Evolutionary conservation across 1,139 yeast genomes (phyloP).

Genomic region (Suhomyces choctaworum): DNA sequence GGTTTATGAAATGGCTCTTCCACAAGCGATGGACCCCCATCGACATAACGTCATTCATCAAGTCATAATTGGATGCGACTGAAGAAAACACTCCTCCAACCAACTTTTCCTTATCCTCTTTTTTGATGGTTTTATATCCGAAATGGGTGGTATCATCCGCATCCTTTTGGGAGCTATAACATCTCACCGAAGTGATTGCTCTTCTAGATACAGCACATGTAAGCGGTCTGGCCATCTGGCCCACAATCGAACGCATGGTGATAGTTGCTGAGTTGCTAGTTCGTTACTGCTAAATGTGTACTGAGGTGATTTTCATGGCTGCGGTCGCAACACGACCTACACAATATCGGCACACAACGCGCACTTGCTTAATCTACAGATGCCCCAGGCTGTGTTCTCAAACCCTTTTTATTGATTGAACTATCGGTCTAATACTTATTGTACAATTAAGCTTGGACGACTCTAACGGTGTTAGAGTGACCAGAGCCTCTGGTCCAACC

Average conservation of each 20-base stretch:
- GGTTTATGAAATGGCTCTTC: conserved; percentile 87
- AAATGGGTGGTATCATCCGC: conserved; percentile 71
- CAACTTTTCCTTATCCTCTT: conserved; percentile 77
- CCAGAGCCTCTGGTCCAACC: conserved; percentile 99
- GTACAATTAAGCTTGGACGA: conserved; percentile 46
- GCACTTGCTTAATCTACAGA: background rate
- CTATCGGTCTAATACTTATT: conserved; percentile 5
- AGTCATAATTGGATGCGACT: conserved; percentile 91
- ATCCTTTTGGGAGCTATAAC: conserved; percentile 6
- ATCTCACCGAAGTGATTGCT: conserved; percentile 4
- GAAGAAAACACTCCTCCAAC: conserved; percentile 92
- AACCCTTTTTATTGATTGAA: conserved; percentile 6
- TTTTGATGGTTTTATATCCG: conserved; percentile 84
- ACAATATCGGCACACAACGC: background rate
- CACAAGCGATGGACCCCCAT: conserved; percentile 92
- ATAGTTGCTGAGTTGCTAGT: background rate
- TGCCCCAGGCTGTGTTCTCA: conserved; percentile 2
- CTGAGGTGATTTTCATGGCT: background rate
- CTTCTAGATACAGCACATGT: conserved; percentile 1
- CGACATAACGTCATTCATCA: conserved; percentile 98
- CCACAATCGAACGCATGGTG: conserved; percentile 5
- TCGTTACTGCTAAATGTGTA: too few species aligned
- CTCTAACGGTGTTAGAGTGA: conserved; percentile 96
- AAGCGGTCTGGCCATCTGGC: conserved; percentile 4
- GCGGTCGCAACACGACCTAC: background rate